These are phyloP conservation scores for Ramularia collo-cygni DNA, from an alignment of 2,329 filamentous ascomycete genomes.

Conservation along the genomic window DNA sequence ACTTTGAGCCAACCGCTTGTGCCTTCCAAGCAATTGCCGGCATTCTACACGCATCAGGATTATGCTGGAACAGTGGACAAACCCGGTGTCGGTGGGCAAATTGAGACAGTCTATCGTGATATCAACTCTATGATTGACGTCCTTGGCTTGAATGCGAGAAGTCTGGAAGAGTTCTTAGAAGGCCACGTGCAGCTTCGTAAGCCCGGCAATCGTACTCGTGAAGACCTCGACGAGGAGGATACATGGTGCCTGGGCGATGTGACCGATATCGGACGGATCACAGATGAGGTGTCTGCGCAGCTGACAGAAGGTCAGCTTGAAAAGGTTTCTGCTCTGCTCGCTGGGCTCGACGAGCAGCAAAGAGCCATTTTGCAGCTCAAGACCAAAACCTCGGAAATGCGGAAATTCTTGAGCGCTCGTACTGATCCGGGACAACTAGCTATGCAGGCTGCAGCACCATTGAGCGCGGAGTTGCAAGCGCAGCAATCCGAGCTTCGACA, in stretches of 20 bases:
- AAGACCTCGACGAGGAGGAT: slow-evolving; percentile 50
- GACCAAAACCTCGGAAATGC: slow-evolving; percentile 69
- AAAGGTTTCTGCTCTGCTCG: slow-evolving; percentile 61
- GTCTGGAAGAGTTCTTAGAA: slow-evolving; percentile 52
- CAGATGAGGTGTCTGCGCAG: slow-evolving; percentile 52
- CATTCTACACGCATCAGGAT: slow-evolving; percentile 56
- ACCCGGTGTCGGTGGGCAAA: slow-evolving; percentile 39
- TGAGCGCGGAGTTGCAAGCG: slow-evolving; percentile 76
- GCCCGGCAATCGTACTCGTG: slow-evolving; percentile 46
- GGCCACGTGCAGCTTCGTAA: slow-evolving; percentile 56
- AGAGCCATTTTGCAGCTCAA: slow-evolving; percentile 66
- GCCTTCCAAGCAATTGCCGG: slow-evolving; percentile 56
- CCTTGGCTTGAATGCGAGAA: slow-evolving; percentile 76
- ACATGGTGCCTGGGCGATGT: slow-evolving; percentile 74
- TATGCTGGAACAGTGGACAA: slow-evolving; percentile 36
- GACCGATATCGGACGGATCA: slow-evolving; percentile 51
- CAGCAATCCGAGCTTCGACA: slow-evolving; percentile 79
- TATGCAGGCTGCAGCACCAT: slow-evolving; percentile 60
- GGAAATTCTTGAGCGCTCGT: slow-evolving; percentile 63
- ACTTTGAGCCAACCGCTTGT: slow-evolving; percentile 55
- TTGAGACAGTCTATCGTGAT: slow-evolving; percentile 59
- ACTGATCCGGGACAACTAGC: slow-evolving; percentile 61
- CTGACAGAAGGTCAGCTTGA: slow-evolving; percentile 64
- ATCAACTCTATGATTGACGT: slow-evolving; percentile 94
- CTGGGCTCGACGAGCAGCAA: slow-evolving; percentile 56